These are phyloP conservation scores for Solanum dulcamara DNA, from an alignment of 257 asterid genomes.

Conservation along the genomic window DNA sequence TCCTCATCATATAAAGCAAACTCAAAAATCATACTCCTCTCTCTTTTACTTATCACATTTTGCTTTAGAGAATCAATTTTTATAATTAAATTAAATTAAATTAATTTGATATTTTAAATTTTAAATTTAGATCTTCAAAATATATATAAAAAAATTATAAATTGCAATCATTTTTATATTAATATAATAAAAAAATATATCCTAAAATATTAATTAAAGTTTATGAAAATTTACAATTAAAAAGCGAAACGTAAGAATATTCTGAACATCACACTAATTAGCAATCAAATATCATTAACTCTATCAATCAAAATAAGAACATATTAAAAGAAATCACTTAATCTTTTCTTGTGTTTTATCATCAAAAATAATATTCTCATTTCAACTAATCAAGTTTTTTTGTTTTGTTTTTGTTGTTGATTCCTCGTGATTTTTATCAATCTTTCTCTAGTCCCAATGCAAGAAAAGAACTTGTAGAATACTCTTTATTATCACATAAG, in stretches of 20 bases:
- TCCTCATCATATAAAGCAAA: constrained; percentile 25
- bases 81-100: neutral
- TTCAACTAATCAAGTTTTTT: constrained; percentile 11
- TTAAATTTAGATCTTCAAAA: neutral
- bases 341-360: neutral
- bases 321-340: no score
- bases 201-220: neutral
- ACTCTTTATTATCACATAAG: neutral
- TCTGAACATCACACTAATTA: no score
- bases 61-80: neutral
- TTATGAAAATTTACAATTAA: no score
- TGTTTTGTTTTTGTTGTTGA: neutral
- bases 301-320: no score
- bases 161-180: neutral
- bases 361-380: constrained; percentile 1
- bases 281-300: no score
- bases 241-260: no score
- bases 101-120: neutral
- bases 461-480: constrained; percentile 6
- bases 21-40: constrained; percentile 13
- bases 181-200: neutral
- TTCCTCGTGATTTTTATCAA: constrained; percentile 18
- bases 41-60: neutral
- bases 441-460: constrained; percentile 79
- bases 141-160: neutral